phyloP scores from a whole-genome alignment of 495 filamentous ascomycete genomes.

The Parmelia sp. region DNA sequence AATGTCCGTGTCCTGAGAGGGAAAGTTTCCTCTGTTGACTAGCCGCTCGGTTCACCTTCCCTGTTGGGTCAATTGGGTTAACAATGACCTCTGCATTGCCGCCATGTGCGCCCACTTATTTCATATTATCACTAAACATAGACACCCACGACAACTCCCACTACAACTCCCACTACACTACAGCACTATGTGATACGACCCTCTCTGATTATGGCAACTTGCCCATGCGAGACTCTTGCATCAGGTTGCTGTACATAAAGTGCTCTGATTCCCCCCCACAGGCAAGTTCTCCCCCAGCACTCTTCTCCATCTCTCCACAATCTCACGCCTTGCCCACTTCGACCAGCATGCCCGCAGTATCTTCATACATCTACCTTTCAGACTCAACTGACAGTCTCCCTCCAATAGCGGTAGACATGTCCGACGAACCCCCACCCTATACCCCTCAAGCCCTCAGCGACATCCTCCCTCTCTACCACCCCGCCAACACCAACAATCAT shows the following conservation, averaged over 20 bases:
- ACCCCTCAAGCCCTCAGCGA: slow-evolving; percentile 51
- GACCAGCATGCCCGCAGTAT: not conserved
- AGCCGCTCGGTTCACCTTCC: not conserved
- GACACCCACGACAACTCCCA: no score
- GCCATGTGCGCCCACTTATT: no score
- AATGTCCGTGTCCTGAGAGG: not conserved
- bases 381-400: not conserved
- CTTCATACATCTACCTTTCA: not conserved
- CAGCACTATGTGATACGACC: no score
- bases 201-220: slow-evolving; percentile 1
- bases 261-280: not conserved
- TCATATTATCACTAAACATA: no score
- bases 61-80: not conserved
- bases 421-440: slow-evolving; percentile 77
- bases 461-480: slow-evolving; percentile 24
- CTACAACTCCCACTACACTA: no score
- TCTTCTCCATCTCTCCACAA: no score
- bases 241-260: not conserved
- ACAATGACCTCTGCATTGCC: not conserved
- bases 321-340: not conserved
- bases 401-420: slow-evolving; percentile 49
- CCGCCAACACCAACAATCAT: slow-evolving; percentile 7
- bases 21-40: not conserved
- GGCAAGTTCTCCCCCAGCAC: not conserved
- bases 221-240: not conserved